Evolutionary conservation across 139 green algal genomes (phyloP).

Genomic region (Closterium sp.): DNA sequence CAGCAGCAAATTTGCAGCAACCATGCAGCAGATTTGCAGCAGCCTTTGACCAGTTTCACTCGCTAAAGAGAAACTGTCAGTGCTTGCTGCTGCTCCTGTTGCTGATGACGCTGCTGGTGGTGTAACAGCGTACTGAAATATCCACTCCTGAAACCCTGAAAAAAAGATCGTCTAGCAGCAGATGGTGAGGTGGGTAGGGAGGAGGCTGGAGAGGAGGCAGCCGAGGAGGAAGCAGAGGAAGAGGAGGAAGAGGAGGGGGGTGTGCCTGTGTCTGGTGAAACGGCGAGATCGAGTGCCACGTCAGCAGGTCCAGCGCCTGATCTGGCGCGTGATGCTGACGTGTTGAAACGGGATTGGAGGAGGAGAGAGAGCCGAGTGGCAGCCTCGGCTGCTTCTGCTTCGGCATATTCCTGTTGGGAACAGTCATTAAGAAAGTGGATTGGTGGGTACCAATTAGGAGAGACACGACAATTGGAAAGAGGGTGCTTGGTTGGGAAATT

Average conservation of each 20-base stretch:
- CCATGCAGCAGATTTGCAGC: no score
- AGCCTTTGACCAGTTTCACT: no score
- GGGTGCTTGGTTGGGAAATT: no score
- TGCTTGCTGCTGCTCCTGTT: background rate
- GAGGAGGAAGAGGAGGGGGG: background rate
- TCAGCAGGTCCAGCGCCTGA: background rate
- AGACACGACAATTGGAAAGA: no score
- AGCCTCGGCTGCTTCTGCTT: background rate
- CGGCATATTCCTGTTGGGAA: background rate
- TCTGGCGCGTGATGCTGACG: background rate
- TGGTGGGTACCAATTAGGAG: background rate
- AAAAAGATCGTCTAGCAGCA: background rate
- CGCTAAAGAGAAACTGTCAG: no score
- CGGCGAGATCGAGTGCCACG: background rate
- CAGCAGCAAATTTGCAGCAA: no score
- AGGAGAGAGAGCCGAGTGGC: background rate
- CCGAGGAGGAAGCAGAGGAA: background rate
- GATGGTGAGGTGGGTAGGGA: background rate
- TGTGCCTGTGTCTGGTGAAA: background rate
- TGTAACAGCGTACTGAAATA: background rate
- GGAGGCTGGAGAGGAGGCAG: background rate
- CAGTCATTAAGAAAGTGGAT: background rate
- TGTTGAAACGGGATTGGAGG: background rate
- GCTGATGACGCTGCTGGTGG: background rate
- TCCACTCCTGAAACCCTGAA: background rate